Conservation (phyloP, 2,329 filamentous ascomycete genomes). For the Aureobasidium sp. region DNA sequence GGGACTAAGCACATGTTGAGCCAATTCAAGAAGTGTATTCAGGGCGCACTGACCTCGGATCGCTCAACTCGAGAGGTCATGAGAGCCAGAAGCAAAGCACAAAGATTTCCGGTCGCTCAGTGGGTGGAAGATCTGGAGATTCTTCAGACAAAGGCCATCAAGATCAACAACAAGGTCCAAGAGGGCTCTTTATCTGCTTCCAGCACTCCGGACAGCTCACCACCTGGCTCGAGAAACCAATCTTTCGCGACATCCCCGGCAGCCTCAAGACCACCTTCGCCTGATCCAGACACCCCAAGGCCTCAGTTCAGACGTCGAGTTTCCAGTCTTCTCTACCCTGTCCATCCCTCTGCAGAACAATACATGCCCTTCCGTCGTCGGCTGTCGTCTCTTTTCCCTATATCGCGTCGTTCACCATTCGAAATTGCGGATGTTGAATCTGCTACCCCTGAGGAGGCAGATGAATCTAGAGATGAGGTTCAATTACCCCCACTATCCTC, state of each 20-base stretch:
- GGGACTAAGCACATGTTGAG: constrained; percentile 55
- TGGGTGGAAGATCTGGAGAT: constrained; percentile 60
- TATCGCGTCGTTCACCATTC: neutral
- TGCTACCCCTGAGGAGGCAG: neutral
- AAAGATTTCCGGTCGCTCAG: constrained; percentile 60
- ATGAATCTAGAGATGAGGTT: neutral
- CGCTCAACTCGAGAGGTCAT: constrained; percentile 51
- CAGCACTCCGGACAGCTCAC: constrained; percentile 28
- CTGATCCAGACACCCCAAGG: constrained; percentile 23
- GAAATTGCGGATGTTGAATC: neutral
- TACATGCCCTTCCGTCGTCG: neutral
- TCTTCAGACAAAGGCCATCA: constrained; percentile 54
- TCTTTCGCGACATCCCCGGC: constrained; percentile 34
- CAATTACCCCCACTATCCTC: neutral
- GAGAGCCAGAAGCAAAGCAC: constrained; percentile 58
- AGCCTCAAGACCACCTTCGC: constrained; percentile 20
- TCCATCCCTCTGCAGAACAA: neutral
- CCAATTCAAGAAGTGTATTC: constrained; percentile 59
- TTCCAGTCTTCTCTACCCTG: neutral
- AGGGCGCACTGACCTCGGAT: constrained; percentile 52
- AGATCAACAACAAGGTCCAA: constrained; percentile 44
- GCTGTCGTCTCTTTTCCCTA: neutral
- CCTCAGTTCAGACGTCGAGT: neutral
- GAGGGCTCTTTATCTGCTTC: constrained; percentile 26
- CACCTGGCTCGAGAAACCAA: constrained; percentile 37